Evolutionary conservation across 164 flowering plant genomes (phyloP).

Genomic region (Vitis labrusca): DNA sequence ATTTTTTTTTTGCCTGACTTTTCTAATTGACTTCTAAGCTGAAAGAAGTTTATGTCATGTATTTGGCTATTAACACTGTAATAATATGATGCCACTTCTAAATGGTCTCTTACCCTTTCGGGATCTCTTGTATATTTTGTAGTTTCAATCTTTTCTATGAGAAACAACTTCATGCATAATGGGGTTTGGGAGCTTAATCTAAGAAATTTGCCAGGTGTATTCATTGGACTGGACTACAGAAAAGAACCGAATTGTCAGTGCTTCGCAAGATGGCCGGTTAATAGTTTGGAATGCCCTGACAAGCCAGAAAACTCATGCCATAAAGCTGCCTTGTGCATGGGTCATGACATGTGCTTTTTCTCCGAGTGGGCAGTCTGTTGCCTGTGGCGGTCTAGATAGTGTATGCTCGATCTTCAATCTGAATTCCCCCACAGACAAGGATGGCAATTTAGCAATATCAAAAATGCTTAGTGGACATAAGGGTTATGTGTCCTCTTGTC

Average conservation of each 20-base stretch:
- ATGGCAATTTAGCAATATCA: conserved; percentile 74
- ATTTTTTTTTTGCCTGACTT: no score
- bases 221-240: conserved; percentile 93
- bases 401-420: conserved; percentile 89
- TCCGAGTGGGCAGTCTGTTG: conserved; percentile 93
- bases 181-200: no score
- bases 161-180: no score
- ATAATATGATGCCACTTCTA: no score
- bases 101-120: no score
- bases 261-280: conserved; percentile 93
- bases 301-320: conserved; percentile 97
- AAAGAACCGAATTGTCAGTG: conserved; percentile 91
- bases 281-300: conserved; percentile 98
- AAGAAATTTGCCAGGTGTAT: conserved; percentile 56
- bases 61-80: no score
- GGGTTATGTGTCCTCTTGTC: conserved; percentile 93
- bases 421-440: conserved; percentile 74
- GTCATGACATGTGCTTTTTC: conserved; percentile 98
- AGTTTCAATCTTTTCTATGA: no score
- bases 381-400: conserved; percentile 98
- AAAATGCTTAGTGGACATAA: conserved; percentile 86
- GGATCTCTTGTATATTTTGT: no score
- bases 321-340: conserved; percentile 97
- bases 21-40: no score
- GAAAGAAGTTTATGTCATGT: no score